Evolutionary conservation across 192 early-diverging fungal genomes (phyloP).

Genomic region (Rhizophagus prolifer): DNA sequence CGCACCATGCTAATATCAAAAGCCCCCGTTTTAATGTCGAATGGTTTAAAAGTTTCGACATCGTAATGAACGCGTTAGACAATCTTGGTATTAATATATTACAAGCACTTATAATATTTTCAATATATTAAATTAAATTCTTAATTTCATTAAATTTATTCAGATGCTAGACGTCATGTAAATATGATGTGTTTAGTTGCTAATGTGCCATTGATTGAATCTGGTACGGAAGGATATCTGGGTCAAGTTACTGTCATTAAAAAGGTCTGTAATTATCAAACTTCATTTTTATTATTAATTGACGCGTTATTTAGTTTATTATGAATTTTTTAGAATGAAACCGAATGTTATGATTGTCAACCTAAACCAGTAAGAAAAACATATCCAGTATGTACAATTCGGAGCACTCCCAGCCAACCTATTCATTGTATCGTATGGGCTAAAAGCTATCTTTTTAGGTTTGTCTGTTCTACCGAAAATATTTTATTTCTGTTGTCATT

Average conservation of each 20-base stretch:
- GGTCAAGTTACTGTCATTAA: slow-evolving; percentile 90
- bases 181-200: slow-evolving; percentile 95
- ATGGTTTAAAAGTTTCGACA: slow-evolving; percentile 86
- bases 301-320: not conserved
- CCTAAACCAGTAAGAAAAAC: slow-evolving; percentile 84
- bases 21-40: slow-evolving; percentile 77
- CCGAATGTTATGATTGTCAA: slow-evolving; percentile 94
- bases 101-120: not conserved
- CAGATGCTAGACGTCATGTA: slow-evolving; percentile 90
- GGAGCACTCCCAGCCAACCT: slow-evolving; percentile 89
- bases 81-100: slow-evolving; percentile 69
- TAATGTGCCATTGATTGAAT: slow-evolving; percentile 89
- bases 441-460: slow-evolving; percentile 92
- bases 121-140: not conserved
- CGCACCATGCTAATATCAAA: slow-evolving; percentile 88
- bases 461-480: slow-evolving; percentile 2
- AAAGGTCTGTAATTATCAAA: slow-evolving; percentile 46
- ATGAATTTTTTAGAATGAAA: slow-evolving; percentile 40
- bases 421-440: slow-evolving; percentile 99
- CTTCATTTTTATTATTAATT: not conserved
- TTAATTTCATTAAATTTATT: not conserved
- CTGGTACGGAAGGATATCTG: slow-evolving; percentile 91
- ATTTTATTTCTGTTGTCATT: not conserved
- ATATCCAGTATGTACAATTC: slow-evolving; percentile 96
- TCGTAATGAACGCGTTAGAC: slow-evolving; percentile 96